Percentiles rank a stretch among this genome's conserved stretches.
Conservation (phyloP, 768 basidiomycete genomes). For the Auricularia heimuer region DNA sequence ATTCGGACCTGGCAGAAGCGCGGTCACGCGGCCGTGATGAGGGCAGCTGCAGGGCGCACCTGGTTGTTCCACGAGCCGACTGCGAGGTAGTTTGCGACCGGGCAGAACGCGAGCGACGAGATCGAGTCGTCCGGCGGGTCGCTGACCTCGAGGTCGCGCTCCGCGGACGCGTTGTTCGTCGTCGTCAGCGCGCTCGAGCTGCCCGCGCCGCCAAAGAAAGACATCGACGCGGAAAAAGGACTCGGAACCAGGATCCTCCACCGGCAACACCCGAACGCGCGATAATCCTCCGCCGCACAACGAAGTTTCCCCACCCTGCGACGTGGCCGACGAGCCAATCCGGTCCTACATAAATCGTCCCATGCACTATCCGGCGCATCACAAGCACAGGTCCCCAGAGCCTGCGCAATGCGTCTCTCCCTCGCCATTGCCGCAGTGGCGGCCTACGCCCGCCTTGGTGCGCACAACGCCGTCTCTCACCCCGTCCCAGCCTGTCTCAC, state of each 20-base stretch:
- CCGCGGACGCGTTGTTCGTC: constrained; percentile 19
- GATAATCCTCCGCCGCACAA: not conserved
- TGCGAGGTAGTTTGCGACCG: constrained; percentile 79
- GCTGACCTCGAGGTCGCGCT: constrained; percentile 73
- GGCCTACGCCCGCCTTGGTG: not conserved
- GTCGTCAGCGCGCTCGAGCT: not conserved
- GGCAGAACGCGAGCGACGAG: constrained; percentile 75
- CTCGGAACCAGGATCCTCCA: not conserved
- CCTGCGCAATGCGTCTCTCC: not conserved
- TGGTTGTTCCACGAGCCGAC: constrained; percentile 94
- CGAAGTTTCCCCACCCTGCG: not conserved
- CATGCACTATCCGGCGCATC: not conserved
- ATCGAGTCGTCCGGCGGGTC: constrained; percentile 83
- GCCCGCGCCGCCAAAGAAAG: constrained; percentile 11
- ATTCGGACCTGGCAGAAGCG: constrained; percentile 58
- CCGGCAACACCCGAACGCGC: not conserved
- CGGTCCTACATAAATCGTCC: not conserved
- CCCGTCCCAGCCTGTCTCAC: not conserved
- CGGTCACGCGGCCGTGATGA: not conserved
- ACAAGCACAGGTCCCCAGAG: not conserved
- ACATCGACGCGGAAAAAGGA: constrained; percentile 7
- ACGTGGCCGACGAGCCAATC: not conserved
- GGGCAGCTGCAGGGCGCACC: constrained; percentile 35
- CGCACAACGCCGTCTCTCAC: not conserved
- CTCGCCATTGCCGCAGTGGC: not conserved